Percentiles rank a stretch among this genome's conserved stretches.
These are phyloP conservation scores for Colletotrichum simmondsii DNA, from an alignment of 2,329 filamentous ascomycete species.

Conservation along the genomic window DNA sequence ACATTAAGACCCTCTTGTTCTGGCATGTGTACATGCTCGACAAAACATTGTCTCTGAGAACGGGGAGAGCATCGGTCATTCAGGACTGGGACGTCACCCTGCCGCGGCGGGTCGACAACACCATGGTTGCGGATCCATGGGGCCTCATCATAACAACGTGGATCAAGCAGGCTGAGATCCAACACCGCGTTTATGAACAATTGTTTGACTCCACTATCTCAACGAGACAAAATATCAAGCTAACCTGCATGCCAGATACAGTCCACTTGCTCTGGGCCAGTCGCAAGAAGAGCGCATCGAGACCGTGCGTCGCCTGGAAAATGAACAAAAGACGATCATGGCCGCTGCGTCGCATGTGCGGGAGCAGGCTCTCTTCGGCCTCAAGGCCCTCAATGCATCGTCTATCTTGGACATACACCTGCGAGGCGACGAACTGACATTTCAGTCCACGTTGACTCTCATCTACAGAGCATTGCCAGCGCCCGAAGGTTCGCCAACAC, in stretches of 20 bases:
- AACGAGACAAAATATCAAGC: neutral
- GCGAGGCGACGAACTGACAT: slow-evolving; percentile 58
- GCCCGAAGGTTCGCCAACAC: slow-evolving; percentile 51
- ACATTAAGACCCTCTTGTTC: slow-evolving; percentile 56
- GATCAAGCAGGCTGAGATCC: slow-evolving; percentile 65
- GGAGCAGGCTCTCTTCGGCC: slow-evolving; percentile 47
- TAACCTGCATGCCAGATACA: slow-evolving; percentile 54
- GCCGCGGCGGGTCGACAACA: slow-evolving; percentile 47
- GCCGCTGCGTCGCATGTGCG: slow-evolving; percentile 48
- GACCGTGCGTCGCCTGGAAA: slow-evolving; percentile 51
- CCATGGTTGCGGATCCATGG: slow-evolving; percentile 52
- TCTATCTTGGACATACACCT: slow-evolving; percentile 56
- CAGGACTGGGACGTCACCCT: slow-evolving; percentile 70
- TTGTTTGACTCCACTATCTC: slow-evolving; percentile 41
- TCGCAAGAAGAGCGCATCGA: slow-evolving; percentile 52
- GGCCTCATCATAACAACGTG: slow-evolving; percentile 61
- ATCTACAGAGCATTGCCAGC: slow-evolving; percentile 64
- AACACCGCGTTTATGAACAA: slow-evolving; percentile 69
- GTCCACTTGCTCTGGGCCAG: slow-evolving; percentile 55
- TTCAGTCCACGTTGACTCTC: slow-evolving; percentile 60
- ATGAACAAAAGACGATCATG: slow-evolving; percentile 50
- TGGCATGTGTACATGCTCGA: slow-evolving; percentile 67
- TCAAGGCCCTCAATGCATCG: slow-evolving; percentile 51
- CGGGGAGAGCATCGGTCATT: slow-evolving; percentile 65
- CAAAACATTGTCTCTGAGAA: slow-evolving; percentile 63